Conservation (phyloP, 2,329 filamentous ascomycete genomes). For the Drechslera avenae region DNA sequence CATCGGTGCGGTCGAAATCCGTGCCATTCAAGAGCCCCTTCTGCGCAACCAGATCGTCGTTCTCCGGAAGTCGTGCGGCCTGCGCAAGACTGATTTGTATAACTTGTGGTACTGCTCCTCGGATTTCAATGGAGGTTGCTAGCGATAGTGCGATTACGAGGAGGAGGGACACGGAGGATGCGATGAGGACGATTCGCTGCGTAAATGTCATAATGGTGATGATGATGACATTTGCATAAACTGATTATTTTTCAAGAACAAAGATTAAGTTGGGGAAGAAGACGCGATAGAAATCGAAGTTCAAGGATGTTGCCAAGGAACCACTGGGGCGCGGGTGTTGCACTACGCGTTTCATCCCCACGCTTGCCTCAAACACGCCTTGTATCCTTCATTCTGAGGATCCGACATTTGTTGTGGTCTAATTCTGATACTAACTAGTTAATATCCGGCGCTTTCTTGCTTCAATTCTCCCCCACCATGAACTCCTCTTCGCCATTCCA, state of each 20-base stretch:
- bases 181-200: conserved; percentile 29
- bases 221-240: conserved; percentile 28
- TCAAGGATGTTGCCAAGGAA: conserved; percentile 8
- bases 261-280: not conserved
- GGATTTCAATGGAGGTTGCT: conserved; percentile 35
- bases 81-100: conserved; percentile 35
- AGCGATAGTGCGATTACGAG: conserved; percentile 39
- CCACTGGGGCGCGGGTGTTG: conserved; percentile 15
- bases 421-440: too few species aligned
- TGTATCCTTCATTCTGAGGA: not conserved
- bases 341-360: conserved; percentile 28
- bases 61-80: conserved; percentile 28
- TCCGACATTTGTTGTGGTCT: too few species aligned
- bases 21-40: conserved; percentile 39
- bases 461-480: too few species aligned
- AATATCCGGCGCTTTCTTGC: too few species aligned
- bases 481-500: too few species aligned
- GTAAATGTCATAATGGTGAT: conserved; percentile 14
- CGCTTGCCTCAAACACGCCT: conserved; percentile 1
- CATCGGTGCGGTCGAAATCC: conserved; percentile 35
- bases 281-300: conserved; percentile 2
- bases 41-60: conserved; percentile 21
- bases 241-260: not conserved
- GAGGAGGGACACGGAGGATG: conserved; percentile 32
- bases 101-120: conserved; percentile 28